Conservation (phyloP, 306 rosid genomes). For the Quercus rubra region DNA sequence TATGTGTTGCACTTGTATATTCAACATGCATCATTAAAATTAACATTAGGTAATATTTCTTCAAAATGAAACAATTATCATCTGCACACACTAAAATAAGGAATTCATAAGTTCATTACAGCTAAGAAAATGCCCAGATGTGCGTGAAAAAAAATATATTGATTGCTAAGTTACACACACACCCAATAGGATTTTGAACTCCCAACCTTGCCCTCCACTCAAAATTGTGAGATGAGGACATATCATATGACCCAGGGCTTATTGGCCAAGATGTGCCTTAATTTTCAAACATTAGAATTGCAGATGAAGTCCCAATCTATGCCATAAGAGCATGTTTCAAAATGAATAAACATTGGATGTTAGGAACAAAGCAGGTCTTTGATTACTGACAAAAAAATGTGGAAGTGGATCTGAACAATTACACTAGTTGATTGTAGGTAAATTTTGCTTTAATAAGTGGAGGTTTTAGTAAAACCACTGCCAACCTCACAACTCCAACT, state of each 20-base stretch:
- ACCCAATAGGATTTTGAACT: not conserved
- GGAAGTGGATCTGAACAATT: not conserved
- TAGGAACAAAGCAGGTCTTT: not conserved
- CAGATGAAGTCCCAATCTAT: not conserved
- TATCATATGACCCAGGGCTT: too few species aligned
- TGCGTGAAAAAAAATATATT: not conserved
- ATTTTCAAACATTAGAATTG: constrained; percentile 2
- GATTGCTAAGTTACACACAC: too few species aligned
- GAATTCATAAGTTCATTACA: not conserved
- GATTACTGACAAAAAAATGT: not conserved
- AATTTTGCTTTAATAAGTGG: not conserved
- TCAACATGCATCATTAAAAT: not conserved
- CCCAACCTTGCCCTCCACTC: too few species aligned
- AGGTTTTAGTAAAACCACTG: not conserved
- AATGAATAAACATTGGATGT: not conserved
- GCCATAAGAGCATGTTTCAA: not conserved
- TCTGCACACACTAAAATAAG: not conserved
- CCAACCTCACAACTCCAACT: not conserved
- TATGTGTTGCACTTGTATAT: not conserved
- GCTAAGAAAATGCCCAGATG: not conserved
- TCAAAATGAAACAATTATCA: not conserved
- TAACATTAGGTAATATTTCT: not conserved
- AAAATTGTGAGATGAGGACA: too few species aligned
- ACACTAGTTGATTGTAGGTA: not conserved
- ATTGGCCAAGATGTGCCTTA: not conserved